A percentile compares a stretch with the other conserved stretches of the same genome.
phyloP scores from a whole-genome alignment of 2,329 filamentous ascomycete genomes.

The Talaromyces funiculosus region DNA sequence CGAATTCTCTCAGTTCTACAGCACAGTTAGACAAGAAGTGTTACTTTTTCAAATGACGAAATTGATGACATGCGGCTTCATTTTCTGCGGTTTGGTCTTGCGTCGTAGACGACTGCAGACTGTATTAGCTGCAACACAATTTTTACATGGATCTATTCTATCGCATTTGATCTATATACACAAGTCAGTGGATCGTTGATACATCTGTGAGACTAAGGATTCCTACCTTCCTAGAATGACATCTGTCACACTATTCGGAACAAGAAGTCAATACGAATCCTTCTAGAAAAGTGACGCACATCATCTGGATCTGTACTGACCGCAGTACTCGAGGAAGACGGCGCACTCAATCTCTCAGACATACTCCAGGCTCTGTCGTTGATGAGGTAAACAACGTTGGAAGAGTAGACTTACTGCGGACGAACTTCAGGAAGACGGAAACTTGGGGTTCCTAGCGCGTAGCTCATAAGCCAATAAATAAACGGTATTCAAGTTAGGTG shows the following conservation, averaged over 20 bases:
- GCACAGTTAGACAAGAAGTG: background rate
- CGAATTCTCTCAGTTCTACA: background rate
- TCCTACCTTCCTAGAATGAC: conserved; percentile 3
- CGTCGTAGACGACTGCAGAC: conserved; percentile 18
- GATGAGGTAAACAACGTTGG: background rate
- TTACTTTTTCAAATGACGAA: background rate
- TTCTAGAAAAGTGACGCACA: no score
- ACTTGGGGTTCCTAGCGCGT: background rate
- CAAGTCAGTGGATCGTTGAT: background rate
- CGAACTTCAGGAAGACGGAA: background rate
- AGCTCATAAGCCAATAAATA: background rate
- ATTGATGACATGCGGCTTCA: background rate
- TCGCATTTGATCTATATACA: conserved; percentile 22
- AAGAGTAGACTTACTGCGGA: background rate
- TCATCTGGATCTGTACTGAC: background rate
- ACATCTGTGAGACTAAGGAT: background rate
- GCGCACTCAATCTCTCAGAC: background rate
- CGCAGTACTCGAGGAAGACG: background rate
- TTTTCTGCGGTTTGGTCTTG: background rate
- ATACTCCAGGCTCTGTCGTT: background rate
- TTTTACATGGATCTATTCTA: conserved; percentile 20
- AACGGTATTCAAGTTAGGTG: background rate
- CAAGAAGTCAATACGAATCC: background rate
- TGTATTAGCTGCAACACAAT: conserved; percentile 21
- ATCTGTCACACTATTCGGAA: conserved; percentile 7